Percentiles rank a stretch among this genome's conserved stretches.
Evolutionary conservation across 805 yeast species (phyloP).

Genomic region (Jamesozyma gamospora): DNA sequence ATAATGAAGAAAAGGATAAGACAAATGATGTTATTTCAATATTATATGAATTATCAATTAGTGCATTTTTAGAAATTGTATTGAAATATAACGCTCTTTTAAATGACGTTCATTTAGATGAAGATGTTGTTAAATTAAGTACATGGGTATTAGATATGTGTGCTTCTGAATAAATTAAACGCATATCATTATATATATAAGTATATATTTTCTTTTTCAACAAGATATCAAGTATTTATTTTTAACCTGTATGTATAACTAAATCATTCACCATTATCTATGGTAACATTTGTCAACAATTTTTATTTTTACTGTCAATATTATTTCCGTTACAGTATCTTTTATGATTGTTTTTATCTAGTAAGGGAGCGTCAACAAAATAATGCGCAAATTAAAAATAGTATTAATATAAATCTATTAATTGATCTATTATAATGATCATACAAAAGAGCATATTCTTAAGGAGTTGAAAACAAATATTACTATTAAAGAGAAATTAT

Average conservation of each 20-base stretch:
- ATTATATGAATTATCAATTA: conserved; percentile 54
- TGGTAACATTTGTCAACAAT: neutral
- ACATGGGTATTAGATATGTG: conserved; percentile 58
- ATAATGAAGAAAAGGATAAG: conserved; percentile 14
- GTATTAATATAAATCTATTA: no score
- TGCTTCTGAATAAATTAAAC: conserved; percentile 3
- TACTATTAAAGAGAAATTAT: no score
- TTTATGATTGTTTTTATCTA: no score
- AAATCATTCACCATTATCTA: neutral
- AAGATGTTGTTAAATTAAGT: conserved; percentile 57
- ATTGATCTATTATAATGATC: no score
- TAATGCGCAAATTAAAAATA: no score
- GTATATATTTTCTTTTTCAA: neutral
- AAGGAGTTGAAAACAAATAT: no score
- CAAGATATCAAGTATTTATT: no score
- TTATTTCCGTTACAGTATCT: no score
- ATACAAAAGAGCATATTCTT: no score
- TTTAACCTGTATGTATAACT: no score
- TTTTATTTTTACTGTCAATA: neutral
- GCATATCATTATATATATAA: neutral
- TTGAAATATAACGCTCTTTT: conserved; percentile 51
- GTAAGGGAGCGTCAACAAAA: no score
- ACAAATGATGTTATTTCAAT: conserved; percentile 38
- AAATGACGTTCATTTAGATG: conserved; percentile 53
- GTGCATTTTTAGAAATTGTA: conserved; percentile 55